Percentiles rank a stretch among this genome's conserved stretches.
Conservation (phyloP, 352 stramenopile genomes). For the Phytopythium mirpurense region DNA sequence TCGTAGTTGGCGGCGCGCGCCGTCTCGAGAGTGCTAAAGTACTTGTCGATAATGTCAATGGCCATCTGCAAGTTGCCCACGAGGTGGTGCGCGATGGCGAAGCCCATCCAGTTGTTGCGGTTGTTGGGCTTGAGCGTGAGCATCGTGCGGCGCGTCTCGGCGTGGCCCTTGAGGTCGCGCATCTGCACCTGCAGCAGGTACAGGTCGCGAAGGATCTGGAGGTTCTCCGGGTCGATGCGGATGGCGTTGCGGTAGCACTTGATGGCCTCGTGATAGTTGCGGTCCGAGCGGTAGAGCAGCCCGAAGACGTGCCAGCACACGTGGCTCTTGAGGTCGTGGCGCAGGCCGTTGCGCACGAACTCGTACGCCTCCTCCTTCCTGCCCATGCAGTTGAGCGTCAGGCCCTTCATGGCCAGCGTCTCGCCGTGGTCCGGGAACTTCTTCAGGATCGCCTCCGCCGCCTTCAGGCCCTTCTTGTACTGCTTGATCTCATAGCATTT, state of each 20-base stretch:
- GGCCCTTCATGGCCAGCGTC: conserved; percentile 97
- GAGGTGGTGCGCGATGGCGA: conserved; percentile 95
- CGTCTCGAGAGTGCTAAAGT: conserved; percentile 87
- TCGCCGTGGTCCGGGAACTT: conserved; percentile 97
- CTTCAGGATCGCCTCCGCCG: conserved; percentile 93
- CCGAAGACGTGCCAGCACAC: conserved; percentile 99
- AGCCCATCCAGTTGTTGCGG: conserved; percentile 96
- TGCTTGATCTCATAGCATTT: conserved; percentile 99
- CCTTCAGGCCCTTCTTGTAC: conserved; percentile 98
- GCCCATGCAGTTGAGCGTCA: conserved; percentile 94
- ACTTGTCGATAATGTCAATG: conserved; percentile 95
- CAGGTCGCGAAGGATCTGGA: conserved; percentile 97
- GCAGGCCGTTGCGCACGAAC: conserved; percentile 93
- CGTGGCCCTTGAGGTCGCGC: conserved; percentile 90
- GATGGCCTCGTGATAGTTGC: conserved; percentile 97
- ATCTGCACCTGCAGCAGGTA: conserved; percentile 94
- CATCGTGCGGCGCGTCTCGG: conserved; percentile 91
- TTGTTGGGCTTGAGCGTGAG: conserved; percentile 94
- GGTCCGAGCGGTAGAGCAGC: conserved; percentile 94
- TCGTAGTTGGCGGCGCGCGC: conserved; percentile 82
- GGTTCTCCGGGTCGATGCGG: conserved; percentile 94
- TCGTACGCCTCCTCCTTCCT: conserved; percentile 96
- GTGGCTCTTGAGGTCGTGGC: conserved; percentile 92
- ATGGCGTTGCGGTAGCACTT: conserved; percentile 98
- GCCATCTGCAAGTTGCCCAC: conserved; percentile 90